A percentile compares a stretch with the other conserved stretches of the same genome.
Conservation (phyloP, 78 protist species). For the Dictyostelium discoideum region DNA sequence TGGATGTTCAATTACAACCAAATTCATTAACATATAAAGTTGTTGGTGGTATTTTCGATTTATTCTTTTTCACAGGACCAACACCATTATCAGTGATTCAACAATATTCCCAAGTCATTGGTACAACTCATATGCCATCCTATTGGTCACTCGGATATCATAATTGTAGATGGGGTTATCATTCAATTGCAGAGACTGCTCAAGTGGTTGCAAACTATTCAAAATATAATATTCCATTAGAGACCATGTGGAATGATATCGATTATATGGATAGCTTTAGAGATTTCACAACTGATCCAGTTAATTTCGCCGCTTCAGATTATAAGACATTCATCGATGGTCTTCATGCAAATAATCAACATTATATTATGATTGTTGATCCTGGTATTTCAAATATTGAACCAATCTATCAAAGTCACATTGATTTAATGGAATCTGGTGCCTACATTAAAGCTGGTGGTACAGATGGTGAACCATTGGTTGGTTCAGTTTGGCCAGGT, state of each 20-base stretch:
- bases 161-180: slow-evolving; percentile 92
- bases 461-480: slow-evolving; percentile 14
- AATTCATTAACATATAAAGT: slow-evolving; percentile 52
- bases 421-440: slow-evolving; percentile 2
- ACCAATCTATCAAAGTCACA: slow-evolving; percentile 32
- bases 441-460: slow-evolving; percentile 48
- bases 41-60: slow-evolving; percentile 88
- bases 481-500: slow-evolving; percentile 94
- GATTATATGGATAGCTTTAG: slow-evolving; percentile 77
- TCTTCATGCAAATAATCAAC: slow-evolving; percentile 81
- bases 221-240: slow-evolving; percentile 82
- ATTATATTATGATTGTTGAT: slow-evolving; percentile 88
- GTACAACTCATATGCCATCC: slow-evolving; percentile 83
- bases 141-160: slow-evolving; percentile 91
- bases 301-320: slow-evolving; percentile 47
- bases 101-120: slow-evolving; percentile 76
- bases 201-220: slow-evolving; percentile 64
- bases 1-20: slow-evolving; percentile 77
- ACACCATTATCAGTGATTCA: slow-evolving; percentile 79
- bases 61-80: slow-evolving; percentile 88
- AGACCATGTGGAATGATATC: slow-evolving; percentile 88
- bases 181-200: slow-evolving; percentile 52
- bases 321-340: slow-evolving; percentile 36
- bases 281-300: slow-evolving; percentile 88
- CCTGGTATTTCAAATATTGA: slow-evolving; percentile 82